These are phyloP conservation scores for Phyllosticta capitalensis DNA, from an alignment of 2,329 filamentous ascomycete species.

Conservation along the genomic window DNA sequence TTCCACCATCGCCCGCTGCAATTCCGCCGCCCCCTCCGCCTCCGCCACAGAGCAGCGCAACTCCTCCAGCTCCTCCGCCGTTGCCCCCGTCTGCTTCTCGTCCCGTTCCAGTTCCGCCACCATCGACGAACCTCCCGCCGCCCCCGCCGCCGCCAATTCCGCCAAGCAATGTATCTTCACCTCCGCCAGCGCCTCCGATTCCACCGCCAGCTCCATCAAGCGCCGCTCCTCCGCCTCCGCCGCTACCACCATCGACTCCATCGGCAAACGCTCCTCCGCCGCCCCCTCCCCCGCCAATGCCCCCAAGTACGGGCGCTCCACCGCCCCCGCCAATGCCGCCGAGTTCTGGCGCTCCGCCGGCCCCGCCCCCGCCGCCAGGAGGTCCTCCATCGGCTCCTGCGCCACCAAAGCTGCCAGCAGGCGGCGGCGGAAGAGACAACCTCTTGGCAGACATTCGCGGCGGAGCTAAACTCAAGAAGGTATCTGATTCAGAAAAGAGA, in stretches of 20 bases:
- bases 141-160: slow-evolving; percentile 8
- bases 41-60: slow-evolving; percentile 18
- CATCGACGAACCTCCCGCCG: slow-evolving; percentile 34
- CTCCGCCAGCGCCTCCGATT: slow-evolving; percentile 39
- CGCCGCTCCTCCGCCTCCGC: slow-evolving; percentile 31
- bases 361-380: slow-evolving; percentile 28
- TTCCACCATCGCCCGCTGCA: slow-evolving; percentile 16
- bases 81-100: slow-evolving; percentile 20
- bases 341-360: slow-evolving; percentile 19
- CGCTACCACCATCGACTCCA: slow-evolving; percentile 19
- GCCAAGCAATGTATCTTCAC: slow-evolving; percentile 12
- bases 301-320: slow-evolving; percentile 25
- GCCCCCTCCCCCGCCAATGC: slow-evolving; percentile 29
- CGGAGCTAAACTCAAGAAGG: slow-evolving; percentile 59
- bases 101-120: slow-evolving; percentile 25
- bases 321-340: slow-evolving; percentile 36
- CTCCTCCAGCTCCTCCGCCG: slow-evolving; percentile 17
- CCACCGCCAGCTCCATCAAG: slow-evolving; percentile 9
- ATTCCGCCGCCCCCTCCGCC: slow-evolving; percentile 20
- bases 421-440: slow-evolving; percentile 45
- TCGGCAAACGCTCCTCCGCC: slow-evolving; percentile 10
- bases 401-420: slow-evolving; percentile 28
- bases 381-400: slow-evolving; percentile 18
- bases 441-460: slow-evolving; percentile 64
- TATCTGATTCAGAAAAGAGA: slow-evolving; percentile 58